These are phyloP conservation scores for Mimosa pudica DNA, from an alignment of 306 rosid genomes.

Conservation along the genomic window DNA sequence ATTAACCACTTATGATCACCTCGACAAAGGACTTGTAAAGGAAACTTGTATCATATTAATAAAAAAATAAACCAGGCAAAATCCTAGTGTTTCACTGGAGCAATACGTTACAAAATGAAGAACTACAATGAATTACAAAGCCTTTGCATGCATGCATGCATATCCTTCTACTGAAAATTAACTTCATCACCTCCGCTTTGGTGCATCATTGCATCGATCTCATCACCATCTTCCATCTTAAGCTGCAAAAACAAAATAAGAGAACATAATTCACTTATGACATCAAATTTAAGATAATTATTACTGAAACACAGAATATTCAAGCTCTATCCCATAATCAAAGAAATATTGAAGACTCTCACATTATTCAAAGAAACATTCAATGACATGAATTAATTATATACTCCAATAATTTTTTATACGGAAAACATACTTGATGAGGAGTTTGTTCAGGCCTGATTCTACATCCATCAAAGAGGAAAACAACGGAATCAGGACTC, in stretches of 20 bases:
- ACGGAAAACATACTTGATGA: conserved; percentile 46
- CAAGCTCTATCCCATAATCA: too few relatives aligned
- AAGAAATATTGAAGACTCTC: too few relatives aligned
- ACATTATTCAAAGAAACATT: too few relatives aligned
- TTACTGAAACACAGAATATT: too few relatives aligned
- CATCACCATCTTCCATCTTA: conserved; percentile 44
- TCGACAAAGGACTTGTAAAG: too few relatives aligned
- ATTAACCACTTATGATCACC: too few relatives aligned
- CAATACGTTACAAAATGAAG: not conserved
- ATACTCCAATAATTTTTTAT: too few relatives aligned
- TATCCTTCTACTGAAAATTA: not conserved
- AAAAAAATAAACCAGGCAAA: too few relatives aligned
- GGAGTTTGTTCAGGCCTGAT: conserved; percentile 70
- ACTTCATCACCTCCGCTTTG: conserved; percentile 24
- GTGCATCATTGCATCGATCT: conserved; percentile 45
- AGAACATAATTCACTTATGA: too few relatives aligned
- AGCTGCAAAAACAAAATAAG: conserved; percentile 13
- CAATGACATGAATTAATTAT: not conserved
- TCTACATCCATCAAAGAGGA: conserved; percentile 70
- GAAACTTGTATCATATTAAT: too few relatives aligned
- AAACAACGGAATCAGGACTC: conserved; percentile 64
- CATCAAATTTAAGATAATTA: too few relatives aligned
- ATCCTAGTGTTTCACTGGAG: not conserved
- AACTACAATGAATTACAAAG: not conserved
- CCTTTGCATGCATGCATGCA: not conserved